phyloP scores from a whole-genome alignment of 371 early-diverging fungal genomes.

The Batkoa obscura region DNA sequence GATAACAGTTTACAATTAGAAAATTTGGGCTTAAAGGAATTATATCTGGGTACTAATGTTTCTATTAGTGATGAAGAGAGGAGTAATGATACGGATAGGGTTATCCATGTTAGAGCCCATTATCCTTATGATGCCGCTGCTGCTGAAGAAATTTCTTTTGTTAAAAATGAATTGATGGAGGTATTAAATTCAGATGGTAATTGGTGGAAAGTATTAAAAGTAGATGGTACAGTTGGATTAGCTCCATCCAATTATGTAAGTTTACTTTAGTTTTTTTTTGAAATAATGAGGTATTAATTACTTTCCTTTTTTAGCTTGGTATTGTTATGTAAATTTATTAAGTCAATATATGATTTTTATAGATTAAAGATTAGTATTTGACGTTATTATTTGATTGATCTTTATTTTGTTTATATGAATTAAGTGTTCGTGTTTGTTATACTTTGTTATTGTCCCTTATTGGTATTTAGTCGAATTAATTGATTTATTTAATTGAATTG shows the following conservation, averaged over 20 bases:
- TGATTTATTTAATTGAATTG: too few relatives aligned
- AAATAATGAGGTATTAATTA: too few relatives aligned
- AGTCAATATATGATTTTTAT: too few relatives aligned
- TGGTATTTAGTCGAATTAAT: too few relatives aligned
- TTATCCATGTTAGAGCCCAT: neutral
- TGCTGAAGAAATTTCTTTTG: constrained; percentile 76
- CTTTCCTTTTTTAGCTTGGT: too few relatives aligned
- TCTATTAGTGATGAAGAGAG: neutral
- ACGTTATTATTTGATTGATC: too few relatives aligned
- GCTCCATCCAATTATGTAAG: constrained; percentile 71
- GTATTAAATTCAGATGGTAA: constrained; percentile 79
- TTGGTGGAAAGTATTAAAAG: constrained; percentile 85
- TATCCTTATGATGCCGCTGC: constrained; percentile 20
- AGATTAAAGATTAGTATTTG: too few relatives aligned
- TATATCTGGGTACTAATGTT: neutral
- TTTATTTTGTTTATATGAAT: too few relatives aligned
- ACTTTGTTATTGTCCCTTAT: too few relatives aligned
- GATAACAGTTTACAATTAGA: neutral
- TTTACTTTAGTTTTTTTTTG: neutral
- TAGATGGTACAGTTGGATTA: constrained; percentile 68
- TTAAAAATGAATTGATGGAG: constrained; percentile 67
- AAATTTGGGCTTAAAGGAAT: neutral
- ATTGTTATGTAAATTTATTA: too few relatives aligned
- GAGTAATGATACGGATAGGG: neutral
- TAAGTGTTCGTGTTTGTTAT: too few relatives aligned